Base-by-base conservation (phyloP, 2,329 filamentous ascomycete genomes). In the Exophiala bonariae region DNA sequence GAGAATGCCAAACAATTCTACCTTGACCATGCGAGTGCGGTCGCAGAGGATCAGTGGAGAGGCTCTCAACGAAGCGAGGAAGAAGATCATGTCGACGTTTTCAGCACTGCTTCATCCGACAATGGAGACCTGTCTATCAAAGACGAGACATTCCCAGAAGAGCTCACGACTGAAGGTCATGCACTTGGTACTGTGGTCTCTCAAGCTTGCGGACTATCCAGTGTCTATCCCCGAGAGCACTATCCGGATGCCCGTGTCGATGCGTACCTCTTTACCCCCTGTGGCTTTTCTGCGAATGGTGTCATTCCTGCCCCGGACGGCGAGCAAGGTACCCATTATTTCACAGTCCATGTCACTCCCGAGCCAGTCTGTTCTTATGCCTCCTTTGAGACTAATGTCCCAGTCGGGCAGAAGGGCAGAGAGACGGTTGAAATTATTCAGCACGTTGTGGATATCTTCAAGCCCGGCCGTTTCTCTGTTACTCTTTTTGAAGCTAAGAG, bases 381-480 rank as follows among this genome's bases (percentile, higher is more conserved):
- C 28, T 96, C 90, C 2, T 99, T 99, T 65, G 93, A 99, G 76
- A 97, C 93, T 58, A 99, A 97, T 60, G 92, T 99, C 3, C 93
- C 93, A 1, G 87, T 89, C 19, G 85, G 83, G 4, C 89, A 96
- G 72, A 89, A 82, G 47, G 91, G 91, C 13, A 86, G 91, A 54
- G 87, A 91, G 65, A 96, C 92, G 1, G 83, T 84, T 19, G 92
- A 96, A 56, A 86, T 97, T 50, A 87, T 99, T 53, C 84, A 96
- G 68, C 89, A 96, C 57, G 93, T 97, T 1, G 90, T 97, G 35
- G 79, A 82, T 55, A 99, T 99, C 64, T 99, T 99, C 81, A 89
- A 90, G 66, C 93, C 93, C 0, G 92, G 92, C n/a, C 87, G 92
- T 44, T 99, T 99, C 78, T 96, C 87, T 61, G 89, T 99, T 47